Evolutionary conservation across 1,284 basidiomycete species (phyloP).

Genomic region (Rugosomyces carneus): DNA sequence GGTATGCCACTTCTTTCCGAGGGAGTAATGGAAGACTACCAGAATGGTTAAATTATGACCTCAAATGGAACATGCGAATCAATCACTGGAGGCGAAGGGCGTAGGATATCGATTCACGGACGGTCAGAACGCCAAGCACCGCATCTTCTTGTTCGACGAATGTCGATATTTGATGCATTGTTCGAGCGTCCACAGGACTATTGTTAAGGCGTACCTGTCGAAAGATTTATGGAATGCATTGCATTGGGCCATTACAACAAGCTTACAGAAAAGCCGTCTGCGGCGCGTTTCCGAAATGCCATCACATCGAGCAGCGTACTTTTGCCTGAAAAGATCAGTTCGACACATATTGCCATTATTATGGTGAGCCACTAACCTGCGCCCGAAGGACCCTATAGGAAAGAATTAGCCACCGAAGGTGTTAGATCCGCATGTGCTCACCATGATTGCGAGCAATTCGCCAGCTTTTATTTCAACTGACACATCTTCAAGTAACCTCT

Average conservation of each 20-base stretch:
- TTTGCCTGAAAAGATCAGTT: constrained; percentile 24
- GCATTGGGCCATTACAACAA: not conserved
- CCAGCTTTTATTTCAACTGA: constrained; percentile 34
- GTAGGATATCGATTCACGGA: constrained; percentile 57
- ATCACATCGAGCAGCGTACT: constrained; percentile 37
- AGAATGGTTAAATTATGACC: not conserved
- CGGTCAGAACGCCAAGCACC: constrained; percentile 54
- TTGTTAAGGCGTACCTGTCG: constrained; percentile 29
- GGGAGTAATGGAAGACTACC: constrained; percentile 40
- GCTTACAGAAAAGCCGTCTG: constrained; percentile 28
- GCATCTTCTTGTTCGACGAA: constrained; percentile 64
- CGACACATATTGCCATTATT: not conserved
- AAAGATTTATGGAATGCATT: not conserved
- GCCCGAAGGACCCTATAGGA: constrained; percentile 18
- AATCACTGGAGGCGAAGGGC: constrained; percentile 49
- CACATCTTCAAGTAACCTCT: constrained; percentile 31
- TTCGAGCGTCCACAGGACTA: constrained; percentile 16
- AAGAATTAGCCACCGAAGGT: not conserved
- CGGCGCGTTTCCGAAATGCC: constrained; percentile 29
- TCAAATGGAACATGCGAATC: too few relatives aligned
- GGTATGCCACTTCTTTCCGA: constrained; percentile 34
- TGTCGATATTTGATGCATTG: constrained; percentile 33
- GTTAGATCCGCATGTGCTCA: constrained; percentile 14
- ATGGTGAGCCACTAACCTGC: constrained; percentile 11
- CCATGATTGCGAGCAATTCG: constrained; percentile 40